Evolutionary conservation across 2,329 filamentous ascomycete species (phyloP).

Genomic region (Dryadomyces quercus-mongolicae): DNA sequence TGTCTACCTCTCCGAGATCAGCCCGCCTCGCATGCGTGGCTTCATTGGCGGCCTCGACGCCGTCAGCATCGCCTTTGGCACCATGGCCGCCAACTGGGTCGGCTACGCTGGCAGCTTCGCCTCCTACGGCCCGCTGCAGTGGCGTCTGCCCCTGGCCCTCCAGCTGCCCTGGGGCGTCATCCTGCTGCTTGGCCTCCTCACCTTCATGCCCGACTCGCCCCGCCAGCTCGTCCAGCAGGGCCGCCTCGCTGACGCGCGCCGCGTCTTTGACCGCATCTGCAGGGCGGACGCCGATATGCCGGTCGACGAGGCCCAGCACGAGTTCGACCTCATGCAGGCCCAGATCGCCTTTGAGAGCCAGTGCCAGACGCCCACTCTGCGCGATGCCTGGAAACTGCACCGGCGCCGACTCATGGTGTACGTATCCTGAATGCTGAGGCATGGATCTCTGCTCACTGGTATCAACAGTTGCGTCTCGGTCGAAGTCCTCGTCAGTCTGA

Average conservation of each 20-base stretch:
- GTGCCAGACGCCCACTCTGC: conserved; percentile 36
- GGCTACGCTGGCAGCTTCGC: conserved; percentile 7
- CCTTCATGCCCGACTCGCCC: conserved; percentile 18
- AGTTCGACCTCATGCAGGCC: conserved; percentile 39
- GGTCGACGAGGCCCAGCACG: conserved; percentile 27
- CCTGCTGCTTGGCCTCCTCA: conserved; percentile 6
- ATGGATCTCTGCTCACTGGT: not conserved
- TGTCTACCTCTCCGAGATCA: conserved; percentile 21
- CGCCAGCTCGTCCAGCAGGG: conserved; percentile 15
- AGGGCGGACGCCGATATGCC: conserved; percentile 25
- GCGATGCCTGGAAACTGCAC: conserved; percentile 38
- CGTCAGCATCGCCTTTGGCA: conserved; percentile 23
- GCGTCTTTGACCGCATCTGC: conserved; percentile 27
- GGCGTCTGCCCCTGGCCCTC: conserved; percentile 22
- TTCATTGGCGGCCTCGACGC: conserved; percentile 12
- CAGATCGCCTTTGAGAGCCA: conserved; percentile 46
- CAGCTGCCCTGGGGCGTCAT: conserved; percentile 15
- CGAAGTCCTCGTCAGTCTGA: conserved; percentile 44
- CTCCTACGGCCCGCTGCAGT: conserved; percentile 15
- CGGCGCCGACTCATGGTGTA: conserved; percentile 37
- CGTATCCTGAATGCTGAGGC: not conserved
- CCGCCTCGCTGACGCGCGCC: conserved; percentile 12
- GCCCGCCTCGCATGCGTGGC: conserved; percentile 16
- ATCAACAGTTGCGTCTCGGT: conserved; percentile 28
- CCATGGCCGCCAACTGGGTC: conserved; percentile 14